Percentiles rank a stretch among this genome's conserved stretches.
Conservation (phyloP, 306 rosid species). For the Dicorynia guianensis region DNA sequence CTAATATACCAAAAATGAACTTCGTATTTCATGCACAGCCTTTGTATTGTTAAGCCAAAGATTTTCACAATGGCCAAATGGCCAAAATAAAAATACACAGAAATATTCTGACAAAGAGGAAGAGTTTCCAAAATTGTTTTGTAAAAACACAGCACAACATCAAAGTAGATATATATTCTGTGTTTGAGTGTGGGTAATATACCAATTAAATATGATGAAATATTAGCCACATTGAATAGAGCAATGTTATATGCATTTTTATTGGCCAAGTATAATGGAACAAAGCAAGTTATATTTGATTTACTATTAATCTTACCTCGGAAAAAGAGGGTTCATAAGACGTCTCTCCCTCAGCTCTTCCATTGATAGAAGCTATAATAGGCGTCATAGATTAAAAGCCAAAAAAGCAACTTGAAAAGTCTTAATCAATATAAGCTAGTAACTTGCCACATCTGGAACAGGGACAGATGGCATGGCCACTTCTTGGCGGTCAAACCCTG, state of each 20-base stretch:
- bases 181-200: background rate
- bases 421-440: constrained; percentile 23
- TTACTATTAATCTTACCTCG: constrained; percentile 58
- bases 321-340: constrained; percentile 82
- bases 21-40: no score
- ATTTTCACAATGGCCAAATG: no score
- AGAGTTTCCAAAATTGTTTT: no score
- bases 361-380: constrained; percentile 78
- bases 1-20: no score
- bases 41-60: no score
- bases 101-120: no score
- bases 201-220: background rate
- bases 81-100: no score
- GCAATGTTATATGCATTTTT: no score
- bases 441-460: constrained; percentile 73
- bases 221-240: no score
- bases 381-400: constrained; percentile 23
- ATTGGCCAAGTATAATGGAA: no score
- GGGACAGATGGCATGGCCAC: constrained; percentile 81
- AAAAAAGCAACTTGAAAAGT: constrained; percentile 8
- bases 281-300: background rate
- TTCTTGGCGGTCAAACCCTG: constrained; percentile 81
- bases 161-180: no score
- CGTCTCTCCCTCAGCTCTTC: constrained; percentile 88
- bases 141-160: no score